A percentile compares a stretch with the other conserved stretches of the same genome.
Conservation (phyloP, 306 rosid genomes). For the Castanea sativa region DNA sequence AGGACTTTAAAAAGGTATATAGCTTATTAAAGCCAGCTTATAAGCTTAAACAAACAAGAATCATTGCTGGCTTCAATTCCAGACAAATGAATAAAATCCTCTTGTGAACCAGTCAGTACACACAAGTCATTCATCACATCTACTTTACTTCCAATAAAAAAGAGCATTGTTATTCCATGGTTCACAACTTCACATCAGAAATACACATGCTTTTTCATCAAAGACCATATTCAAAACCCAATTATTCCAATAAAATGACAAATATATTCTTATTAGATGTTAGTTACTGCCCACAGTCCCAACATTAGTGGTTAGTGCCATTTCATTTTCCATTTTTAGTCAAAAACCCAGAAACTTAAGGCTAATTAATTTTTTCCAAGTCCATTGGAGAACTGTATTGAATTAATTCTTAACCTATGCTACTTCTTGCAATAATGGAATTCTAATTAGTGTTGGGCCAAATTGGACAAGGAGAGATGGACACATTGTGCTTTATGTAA, state of each 20-base stretch:
- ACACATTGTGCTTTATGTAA: neutral
- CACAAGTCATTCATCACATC: no score
- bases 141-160: no score
- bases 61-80: neutral
- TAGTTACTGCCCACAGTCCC: neutral
- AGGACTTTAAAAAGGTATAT: no score
- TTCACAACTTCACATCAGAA: neutral
- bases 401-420: neutral
- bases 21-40: no score
- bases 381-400: no score
- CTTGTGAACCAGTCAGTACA: no score
- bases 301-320: neutral
- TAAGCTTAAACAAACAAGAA: neutral
- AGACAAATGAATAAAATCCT: neutral
- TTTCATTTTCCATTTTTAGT: neutral
- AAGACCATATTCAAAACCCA: neutral
- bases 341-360: neutral
- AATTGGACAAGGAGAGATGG: neutral
- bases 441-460: neutral
- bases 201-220: neutral
- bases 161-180: no score
- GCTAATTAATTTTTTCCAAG: neutral
- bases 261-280: no score
- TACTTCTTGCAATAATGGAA: neutral
- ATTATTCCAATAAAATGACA: neutral